These are phyloP conservation scores for Acer negundo DNA, from an alignment of 345 rosid genomes.

Conservation along the genomic window DNA sequence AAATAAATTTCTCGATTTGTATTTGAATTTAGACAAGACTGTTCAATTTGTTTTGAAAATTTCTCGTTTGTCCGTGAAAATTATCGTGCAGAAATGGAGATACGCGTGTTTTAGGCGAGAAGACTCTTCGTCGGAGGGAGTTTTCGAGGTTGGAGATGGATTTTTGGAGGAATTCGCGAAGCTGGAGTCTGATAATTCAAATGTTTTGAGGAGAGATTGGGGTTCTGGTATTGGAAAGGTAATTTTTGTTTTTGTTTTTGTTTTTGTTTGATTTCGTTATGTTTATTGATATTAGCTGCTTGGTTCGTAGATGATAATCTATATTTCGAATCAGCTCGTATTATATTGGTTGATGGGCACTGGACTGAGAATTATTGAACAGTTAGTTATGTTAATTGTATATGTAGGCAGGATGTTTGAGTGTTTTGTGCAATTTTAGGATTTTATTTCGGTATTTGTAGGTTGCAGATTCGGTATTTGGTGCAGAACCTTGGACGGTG, in stretches of 20 bases:
- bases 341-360: neutral
- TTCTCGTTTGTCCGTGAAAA: neutral
- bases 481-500: conserved; percentile 42
- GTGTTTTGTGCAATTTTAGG: neutral
- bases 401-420: neutral
- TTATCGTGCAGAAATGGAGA: conserved; percentile 26
- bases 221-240: conserved; percentile 19
- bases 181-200: conserved; percentile 9
- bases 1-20: neutral
- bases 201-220: conserved; percentile 4
- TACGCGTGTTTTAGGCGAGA: conserved; percentile 16
- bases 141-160: conserved; percentile 14
- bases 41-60: neutral
- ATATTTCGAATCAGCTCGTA: neutral
- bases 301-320: neutral
- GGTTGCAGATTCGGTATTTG: conserved; percentile 22
- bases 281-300: neutral
- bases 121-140: neutral
- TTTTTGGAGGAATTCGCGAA: conserved; percentile 11
- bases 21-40: no score
- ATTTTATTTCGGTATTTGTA: neutral
- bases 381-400: neutral
- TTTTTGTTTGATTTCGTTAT: neutral
- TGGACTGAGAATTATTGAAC: neutral
- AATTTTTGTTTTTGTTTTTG: neutral